These are phyloP conservation scores for Hyphodiscus hymeniophilus DNA, from an alignment of 495 filamentous ascomycete species.

Conservation along the genomic window DNA sequence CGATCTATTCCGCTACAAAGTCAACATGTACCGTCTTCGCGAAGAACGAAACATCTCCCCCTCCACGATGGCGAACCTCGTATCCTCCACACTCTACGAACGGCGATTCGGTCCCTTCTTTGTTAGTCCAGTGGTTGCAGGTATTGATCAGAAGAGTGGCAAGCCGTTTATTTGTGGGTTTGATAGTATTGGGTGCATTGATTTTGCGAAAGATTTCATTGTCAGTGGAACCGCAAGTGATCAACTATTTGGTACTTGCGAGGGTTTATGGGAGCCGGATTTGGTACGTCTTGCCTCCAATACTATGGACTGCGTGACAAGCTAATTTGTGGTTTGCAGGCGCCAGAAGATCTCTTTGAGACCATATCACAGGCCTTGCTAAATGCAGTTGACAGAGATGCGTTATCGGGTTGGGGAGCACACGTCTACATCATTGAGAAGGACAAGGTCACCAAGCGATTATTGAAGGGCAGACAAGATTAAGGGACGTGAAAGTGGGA, in stretches of 20 bases:
- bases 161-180: slow-evolving; percentile 98
- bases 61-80: slow-evolving; percentile 90
- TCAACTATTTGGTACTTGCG: slow-evolving; percentile 97
- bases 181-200: slow-evolving; percentile 98
- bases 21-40: slow-evolving; percentile 98
- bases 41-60: slow-evolving; percentile 95
- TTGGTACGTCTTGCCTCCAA: slow-evolving; percentile 49
- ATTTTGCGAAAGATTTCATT: slow-evolving; percentile 99
- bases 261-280: slow-evolving; percentile 96
- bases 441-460: slow-evolving; percentile 96
- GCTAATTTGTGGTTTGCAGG: slow-evolving; percentile 36
- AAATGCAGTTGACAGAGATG: slow-evolving; percentile 93
- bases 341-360: slow-evolving; percentile 92
- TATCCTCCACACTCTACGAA: slow-evolving; percentile 86
- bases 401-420: slow-evolving; percentile 94
- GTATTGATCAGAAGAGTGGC: slow-evolving; percentile 83
- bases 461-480: slow-evolving; percentile 79
- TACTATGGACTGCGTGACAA: not conserved
- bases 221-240: slow-evolving; percentile 93
- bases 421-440: slow-evolving; percentile 99
- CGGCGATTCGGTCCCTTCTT: slow-evolving; percentile 93
- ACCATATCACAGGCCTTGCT: slow-evolving; percentile 95
- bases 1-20: slow-evolving; percentile 98
- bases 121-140: slow-evolving; percentile 87
- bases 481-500: slow-evolving; percentile 24